phyloP scores from a whole-genome alignment of 345 rosid genomes.

The Euphorbia tirucalli region DNA sequence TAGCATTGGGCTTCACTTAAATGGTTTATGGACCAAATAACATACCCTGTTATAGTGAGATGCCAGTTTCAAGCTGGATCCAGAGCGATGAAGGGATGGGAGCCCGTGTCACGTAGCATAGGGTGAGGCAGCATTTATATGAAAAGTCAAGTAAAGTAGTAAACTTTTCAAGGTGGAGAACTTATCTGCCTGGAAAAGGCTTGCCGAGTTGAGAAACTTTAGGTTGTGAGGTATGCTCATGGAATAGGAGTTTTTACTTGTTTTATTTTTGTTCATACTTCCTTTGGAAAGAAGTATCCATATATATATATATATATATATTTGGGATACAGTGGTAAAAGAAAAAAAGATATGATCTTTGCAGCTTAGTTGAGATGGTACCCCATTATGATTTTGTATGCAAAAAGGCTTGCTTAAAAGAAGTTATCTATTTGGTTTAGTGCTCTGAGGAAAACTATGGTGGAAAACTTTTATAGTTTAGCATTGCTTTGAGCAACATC shows the following conservation, averaged over 20 bases:
- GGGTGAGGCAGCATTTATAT: background rate
- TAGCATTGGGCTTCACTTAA: background rate
- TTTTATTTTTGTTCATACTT: background rate
- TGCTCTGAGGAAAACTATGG: background rate
- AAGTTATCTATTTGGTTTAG: background rate
- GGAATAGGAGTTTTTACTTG: background rate
- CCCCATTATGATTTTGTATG: background rate
- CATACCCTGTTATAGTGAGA: background rate
- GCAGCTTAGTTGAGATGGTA: background rate
- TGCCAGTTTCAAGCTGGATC: too few species aligned
- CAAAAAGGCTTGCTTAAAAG: background rate
- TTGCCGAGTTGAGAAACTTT: background rate
- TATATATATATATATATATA: too few species aligned
- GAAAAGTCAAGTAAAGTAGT: background rate
- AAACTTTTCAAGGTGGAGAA: background rate
- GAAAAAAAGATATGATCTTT: background rate
- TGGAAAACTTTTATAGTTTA: background rate
- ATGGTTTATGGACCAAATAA: background rate
- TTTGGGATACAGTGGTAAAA: background rate
- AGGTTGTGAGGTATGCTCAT: background rate
- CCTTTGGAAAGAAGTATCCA: background rate
- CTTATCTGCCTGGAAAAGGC: background rate
- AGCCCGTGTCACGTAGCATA: background rate
- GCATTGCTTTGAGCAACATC: conserved; percentile 6
- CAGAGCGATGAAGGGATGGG: background rate